Conservation (phyloP, 1,284 basidiomycete species). For the Agroathelia rolfsii region DNA sequence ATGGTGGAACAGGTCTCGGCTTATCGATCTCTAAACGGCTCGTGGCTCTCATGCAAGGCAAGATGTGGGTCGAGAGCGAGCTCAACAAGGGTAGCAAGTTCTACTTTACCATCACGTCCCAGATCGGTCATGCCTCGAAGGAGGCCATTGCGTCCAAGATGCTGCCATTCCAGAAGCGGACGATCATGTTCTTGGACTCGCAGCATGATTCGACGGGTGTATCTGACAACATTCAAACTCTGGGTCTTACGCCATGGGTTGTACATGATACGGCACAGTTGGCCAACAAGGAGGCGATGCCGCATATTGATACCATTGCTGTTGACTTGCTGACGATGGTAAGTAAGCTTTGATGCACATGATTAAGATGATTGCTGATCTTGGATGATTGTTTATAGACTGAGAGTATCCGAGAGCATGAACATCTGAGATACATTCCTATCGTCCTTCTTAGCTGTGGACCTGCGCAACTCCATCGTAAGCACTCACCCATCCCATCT, state of each 20-base stretch:
- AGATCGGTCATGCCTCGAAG: slow-evolving; percentile 67
- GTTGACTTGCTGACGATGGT: slow-evolving; percentile 84
- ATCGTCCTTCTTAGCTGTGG: slow-evolving; percentile 87
- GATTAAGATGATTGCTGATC: slow-evolving; percentile 10
- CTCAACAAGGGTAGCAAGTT: slow-evolving; percentile 90
- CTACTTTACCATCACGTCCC: slow-evolving; percentile 91
- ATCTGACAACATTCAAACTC: slow-evolving; percentile 66
- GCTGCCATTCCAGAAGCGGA: slow-evolving; percentile 66
- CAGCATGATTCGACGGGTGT: slow-evolving; percentile 72
- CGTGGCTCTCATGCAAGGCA: slow-evolving; percentile 95
- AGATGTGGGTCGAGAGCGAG: slow-evolving; percentile 97
- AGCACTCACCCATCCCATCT: slow-evolving; percentile 21
- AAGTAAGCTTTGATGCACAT: slow-evolving; percentile 23
- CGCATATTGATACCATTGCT: slow-evolving; percentile 92
- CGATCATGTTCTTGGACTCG: slow-evolving; percentile 89
- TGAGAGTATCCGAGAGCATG: slow-evolving; percentile 83
- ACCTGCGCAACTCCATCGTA: slow-evolving; percentile 66
- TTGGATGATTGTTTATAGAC: slow-evolving; percentile 39
- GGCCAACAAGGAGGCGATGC: slow-evolving; percentile 70
- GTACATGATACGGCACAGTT: slow-evolving; percentile 75
- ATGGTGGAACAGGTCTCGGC: slow-evolving; percentile 96
- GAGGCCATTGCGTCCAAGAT: slow-evolving; percentile 70
- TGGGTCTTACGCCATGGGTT: slow-evolving; percentile 77
- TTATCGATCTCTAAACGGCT: slow-evolving; percentile 92
- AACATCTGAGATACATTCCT: slow-evolving; percentile 94